A percentile compares a stretch with the other conserved stretches of the same genome.
These are phyloP conservation scores for Paecilomyces formosus DNA, from an alignment of 2,329 filamentous ascomycete species.

Conservation along the genomic window DNA sequence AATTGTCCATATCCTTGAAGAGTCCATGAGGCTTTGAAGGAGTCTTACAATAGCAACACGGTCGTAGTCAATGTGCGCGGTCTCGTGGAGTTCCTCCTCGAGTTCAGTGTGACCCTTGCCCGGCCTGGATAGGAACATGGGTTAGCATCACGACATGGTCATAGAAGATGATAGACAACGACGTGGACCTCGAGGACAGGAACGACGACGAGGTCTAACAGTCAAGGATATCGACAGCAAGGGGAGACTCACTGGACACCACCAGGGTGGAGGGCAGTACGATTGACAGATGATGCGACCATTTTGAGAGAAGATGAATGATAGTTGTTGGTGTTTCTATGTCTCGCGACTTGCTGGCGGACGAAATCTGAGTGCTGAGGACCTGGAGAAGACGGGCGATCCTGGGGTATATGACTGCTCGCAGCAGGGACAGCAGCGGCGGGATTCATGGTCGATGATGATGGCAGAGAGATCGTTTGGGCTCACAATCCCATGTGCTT, in stretches of 20 bases:
- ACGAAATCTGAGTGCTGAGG: slow-evolving; percentile 49
- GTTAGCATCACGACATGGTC: slow-evolving; percentile 6
- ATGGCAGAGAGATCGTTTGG: slow-evolving; percentile 17
- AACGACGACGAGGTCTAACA: slow-evolving; percentile 7
- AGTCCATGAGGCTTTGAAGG: neutral
- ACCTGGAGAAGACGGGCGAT: slow-evolving; percentile 37
- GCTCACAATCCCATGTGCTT: slow-evolving; percentile 18
- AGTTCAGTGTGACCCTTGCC: slow-evolving; percentile 88
- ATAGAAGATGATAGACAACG: neutral
- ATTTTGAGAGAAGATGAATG: slow-evolving; percentile 51
- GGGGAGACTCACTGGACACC: slow-evolving; percentile 70
- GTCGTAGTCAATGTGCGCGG: slow-evolving; percentile 98
- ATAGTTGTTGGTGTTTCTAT: slow-evolving; percentile 48
- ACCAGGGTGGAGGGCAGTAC: slow-evolving; percentile 81
- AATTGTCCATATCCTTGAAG: neutral
- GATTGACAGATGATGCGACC: slow-evolving; percentile 64
- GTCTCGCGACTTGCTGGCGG: slow-evolving; percentile 51
- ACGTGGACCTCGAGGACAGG: neutral
- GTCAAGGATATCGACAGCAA: slow-evolving; percentile 7
- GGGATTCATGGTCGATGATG: slow-evolving; percentile 16
- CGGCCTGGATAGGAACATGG: slow-evolving; percentile 49
- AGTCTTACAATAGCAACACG: slow-evolving; percentile 81
- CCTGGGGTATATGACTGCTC: slow-evolving; percentile 38
- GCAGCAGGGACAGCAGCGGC: slow-evolving; percentile 20
- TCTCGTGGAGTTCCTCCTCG: slow-evolving; percentile 95